Evolutionary conservation across 345 rosid species (phyloP).

Genomic region (Physaria fendleri): DNA sequence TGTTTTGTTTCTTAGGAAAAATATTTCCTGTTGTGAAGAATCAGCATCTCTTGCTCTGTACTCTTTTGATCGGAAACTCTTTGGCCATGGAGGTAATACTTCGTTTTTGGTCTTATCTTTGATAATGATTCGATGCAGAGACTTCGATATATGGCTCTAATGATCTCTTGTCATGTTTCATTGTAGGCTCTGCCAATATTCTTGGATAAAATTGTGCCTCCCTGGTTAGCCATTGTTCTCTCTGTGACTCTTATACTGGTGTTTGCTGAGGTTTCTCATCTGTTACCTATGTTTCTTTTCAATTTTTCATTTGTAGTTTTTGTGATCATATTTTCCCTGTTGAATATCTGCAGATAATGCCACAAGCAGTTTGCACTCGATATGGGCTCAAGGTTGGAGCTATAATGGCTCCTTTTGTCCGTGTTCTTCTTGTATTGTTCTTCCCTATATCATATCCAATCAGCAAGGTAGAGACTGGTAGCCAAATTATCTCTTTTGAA

Average conservation of each 20-base stretch:
- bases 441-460: slow-evolving; percentile 87
- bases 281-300: neutral
- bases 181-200: slow-evolving; percentile 75
- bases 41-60: slow-evolving; percentile 88
- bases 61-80: slow-evolving; percentile 87
- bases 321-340: neutral
- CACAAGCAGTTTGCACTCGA: slow-evolving; percentile 88
- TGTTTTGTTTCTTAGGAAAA: slow-evolving; percentile 44
- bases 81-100: slow-evolving; percentile 83
- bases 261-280: slow-evolving; percentile 73
- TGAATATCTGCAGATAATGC: slow-evolving; percentile 54
- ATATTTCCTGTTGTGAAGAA: slow-evolving; percentile 90
- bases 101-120: neutral
- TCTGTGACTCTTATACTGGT: slow-evolving; percentile 79
- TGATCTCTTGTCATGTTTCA: neutral
- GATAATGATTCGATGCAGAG: neutral
- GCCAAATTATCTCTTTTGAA: too few relatives aligned
- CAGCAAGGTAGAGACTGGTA: slow-evolving; percentile 55
- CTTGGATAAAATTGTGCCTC: slow-evolving; percentile 78
- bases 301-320: neutral
- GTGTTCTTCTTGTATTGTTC: slow-evolving; percentile 61
- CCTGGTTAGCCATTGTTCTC: slow-evolving; percentile 66
- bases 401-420: slow-evolving; percentile 72
- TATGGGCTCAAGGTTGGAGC: slow-evolving; percentile 95
- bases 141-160: neutral